These are phyloP conservation scores for Cercospora sp. DNA, from an alignment of 2,329 filamentous ascomycete species.

Conservation along the genomic window DNA sequence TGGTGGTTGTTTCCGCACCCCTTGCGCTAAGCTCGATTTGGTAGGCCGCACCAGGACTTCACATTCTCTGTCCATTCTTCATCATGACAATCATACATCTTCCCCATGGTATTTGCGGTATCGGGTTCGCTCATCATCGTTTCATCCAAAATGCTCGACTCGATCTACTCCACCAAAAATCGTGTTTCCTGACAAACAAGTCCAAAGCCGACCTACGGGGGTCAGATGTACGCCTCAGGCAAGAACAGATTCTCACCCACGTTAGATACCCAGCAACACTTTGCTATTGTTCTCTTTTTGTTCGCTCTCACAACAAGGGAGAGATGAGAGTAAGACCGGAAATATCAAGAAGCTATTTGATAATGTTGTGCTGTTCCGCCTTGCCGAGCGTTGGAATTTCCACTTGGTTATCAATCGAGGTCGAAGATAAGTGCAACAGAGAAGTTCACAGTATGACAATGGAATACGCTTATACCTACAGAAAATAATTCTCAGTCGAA, in stretches of 20 bases:
- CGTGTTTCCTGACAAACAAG: background rate
- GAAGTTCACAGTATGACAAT: no score
- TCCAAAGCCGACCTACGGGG: background rate
- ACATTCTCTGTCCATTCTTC: background rate
- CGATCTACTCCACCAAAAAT: background rate
- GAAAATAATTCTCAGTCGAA: no score
- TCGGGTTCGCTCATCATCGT: background rate
- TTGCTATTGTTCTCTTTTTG: no score
- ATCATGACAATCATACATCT: background rate
- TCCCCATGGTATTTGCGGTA: background rate
- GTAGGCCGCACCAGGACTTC: background rate
- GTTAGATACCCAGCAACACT: background rate
- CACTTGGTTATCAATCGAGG: no score
- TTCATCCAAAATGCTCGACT: background rate
- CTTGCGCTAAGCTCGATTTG: background rate
- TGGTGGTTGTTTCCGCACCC: background rate
- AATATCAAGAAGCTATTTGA: no score
- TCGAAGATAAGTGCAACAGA: no score
- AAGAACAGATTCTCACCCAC: background rate
- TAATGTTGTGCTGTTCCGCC: no score
- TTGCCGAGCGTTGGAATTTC: no score
- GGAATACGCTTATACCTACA: no score
- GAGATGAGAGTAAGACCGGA: no score
- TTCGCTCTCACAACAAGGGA: no score
- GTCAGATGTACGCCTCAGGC: background rate